phyloP scores from a whole-genome alignment of 306 rosid genomes.

The Pyrus communis region DNA sequence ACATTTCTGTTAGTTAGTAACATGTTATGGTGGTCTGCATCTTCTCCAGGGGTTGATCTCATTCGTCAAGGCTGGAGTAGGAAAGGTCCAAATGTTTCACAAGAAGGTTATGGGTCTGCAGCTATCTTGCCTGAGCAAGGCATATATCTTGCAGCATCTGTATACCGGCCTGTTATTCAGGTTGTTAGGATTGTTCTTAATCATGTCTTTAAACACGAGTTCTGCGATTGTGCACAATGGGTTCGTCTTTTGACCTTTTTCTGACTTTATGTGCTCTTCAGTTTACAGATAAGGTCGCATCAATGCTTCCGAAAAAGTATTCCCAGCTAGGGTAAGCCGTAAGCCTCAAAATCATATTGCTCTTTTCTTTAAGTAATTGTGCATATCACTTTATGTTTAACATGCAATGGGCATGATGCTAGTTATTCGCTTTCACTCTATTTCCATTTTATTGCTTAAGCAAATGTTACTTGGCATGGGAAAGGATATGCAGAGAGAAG shows the following conservation, averaged over 20 bases:
- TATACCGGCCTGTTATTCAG: slow-evolving; percentile 96
- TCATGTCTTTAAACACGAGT: neutral
- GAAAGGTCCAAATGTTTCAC: slow-evolving; percentile 74
- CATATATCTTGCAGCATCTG: slow-evolving; percentile 89
- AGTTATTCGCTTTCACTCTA: neutral
- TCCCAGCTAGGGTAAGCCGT: slow-evolving; percentile 91
- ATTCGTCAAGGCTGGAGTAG: slow-evolving; percentile 98
- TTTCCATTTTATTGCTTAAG: neutral
- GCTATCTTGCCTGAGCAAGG: slow-evolving; percentile 98
- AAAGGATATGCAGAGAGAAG: neutral
- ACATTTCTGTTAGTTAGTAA: neutral
- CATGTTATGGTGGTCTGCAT: slow-evolving; percentile 1
- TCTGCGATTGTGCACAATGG: neutral
- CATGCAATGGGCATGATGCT: neutral
- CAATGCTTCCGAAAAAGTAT: slow-evolving; percentile 83
- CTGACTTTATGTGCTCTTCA: slow-evolving; percentile 42
- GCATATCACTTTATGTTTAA: neutral
- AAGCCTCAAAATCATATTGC: slow-evolving; percentile 24
- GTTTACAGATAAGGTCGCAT: slow-evolving; percentile 91
- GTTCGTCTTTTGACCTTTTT: slow-evolving; percentile 9
- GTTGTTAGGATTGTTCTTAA: slow-evolving; percentile 26
- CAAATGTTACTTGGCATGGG: neutral
- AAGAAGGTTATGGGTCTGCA: slow-evolving; percentile 98
- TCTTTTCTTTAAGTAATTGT: neutral
- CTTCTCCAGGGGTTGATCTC: slow-evolving; percentile 67